Percentiles rank a stretch among this genome's conserved stretches.
phyloP scores from a whole-genome alignment of 495 filamentous ascomycete genomes.

The Penicillium steckii region DNA sequence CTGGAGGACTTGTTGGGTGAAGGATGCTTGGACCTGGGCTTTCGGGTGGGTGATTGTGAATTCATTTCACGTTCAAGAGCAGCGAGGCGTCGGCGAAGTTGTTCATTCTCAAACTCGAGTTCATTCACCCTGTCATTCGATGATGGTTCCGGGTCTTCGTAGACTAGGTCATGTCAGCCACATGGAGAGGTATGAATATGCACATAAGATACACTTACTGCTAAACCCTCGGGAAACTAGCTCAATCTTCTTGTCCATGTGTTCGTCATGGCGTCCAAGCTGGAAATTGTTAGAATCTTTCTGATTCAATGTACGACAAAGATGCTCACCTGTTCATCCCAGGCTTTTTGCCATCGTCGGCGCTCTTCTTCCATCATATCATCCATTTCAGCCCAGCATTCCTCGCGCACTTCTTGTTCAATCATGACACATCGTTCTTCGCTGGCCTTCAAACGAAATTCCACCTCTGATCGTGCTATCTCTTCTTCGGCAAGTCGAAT shows the following conservation, averaged over 20 bases:
- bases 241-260: constrained; percentile 88
- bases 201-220: constrained; percentile 31
- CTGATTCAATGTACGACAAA: too few relatives aligned
- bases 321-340: constrained; percentile 66
- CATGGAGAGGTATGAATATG: not conserved
- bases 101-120: constrained; percentile 49
- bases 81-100: constrained; percentile 43
- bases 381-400: constrained; percentile 86
- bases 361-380: constrained; percentile 68
- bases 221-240: constrained; percentile 71
- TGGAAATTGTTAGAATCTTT: constrained; percentile 23
- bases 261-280: constrained; percentile 66
- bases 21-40: constrained; percentile 32
- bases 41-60: constrained; percentile 46
- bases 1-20: constrained; percentile 26
- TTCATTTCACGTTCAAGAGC: constrained; percentile 48
- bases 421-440: constrained; percentile 69
- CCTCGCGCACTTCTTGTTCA: constrained; percentile 86
- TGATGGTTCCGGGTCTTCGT: constrained; percentile 45
- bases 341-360: constrained; percentile 69
- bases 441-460: constrained; percentile 53
- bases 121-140: constrained; percentile 36
- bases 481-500: constrained; percentile 62
- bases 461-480: constrained; percentile 51
- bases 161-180: constrained; percentile 33